phyloP scores from a whole-genome alignment of 495 filamentous ascomycete genomes.

The Annulohypoxylon moriforme region DNA sequence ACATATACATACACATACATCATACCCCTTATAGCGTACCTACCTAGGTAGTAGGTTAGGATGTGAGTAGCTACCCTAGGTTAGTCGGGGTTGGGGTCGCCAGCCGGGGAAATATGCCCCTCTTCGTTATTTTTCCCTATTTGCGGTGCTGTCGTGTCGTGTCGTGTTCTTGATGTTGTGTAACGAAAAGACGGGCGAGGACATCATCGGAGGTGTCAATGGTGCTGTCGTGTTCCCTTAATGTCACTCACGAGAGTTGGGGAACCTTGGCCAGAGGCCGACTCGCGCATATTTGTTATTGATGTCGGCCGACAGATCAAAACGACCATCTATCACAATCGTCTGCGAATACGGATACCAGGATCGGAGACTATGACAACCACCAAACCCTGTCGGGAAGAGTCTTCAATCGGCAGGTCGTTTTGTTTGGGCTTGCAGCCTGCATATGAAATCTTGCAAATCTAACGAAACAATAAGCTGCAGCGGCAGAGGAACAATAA shows the following conservation, averaged over 20 bases:
- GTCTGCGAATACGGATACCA: constrained; percentile 30
- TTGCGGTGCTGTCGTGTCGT: constrained; percentile 31
- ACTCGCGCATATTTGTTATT: constrained; percentile 32
- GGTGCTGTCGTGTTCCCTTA: constrained; percentile 22
- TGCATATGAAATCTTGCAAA: constrained; percentile 43
- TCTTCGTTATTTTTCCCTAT: constrained; percentile 29
- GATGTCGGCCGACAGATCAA: constrained; percentile 28
- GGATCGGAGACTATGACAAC: constrained; percentile 29
- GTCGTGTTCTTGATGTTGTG: constrained; percentile 30
- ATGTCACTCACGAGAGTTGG: constrained; percentile 28
- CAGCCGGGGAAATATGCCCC: constrained; percentile 21
- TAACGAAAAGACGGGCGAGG: constrained; percentile 30
- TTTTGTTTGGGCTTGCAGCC: constrained; percentile 31
- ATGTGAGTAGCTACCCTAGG: neutral
- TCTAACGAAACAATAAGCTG: constrained; percentile 39
- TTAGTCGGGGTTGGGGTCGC: constrained; percentile 6
- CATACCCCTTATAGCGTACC: neutral
- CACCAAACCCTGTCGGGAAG: constrained; percentile 39
- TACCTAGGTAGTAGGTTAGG: neutral
- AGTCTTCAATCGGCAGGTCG: constrained; percentile 47
- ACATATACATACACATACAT: constrained; percentile 12
- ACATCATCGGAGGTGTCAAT: constrained; percentile 39
- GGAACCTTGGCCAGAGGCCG: constrained; percentile 34
- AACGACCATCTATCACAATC: constrained; percentile 27
- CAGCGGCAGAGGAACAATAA: constrained; percentile 28